These are phyloP conservation scores for barley (Hordeum vulgare) DNA, from an alignment of 176 grass and related monocot species.

Conservation along the genomic window DNA sequence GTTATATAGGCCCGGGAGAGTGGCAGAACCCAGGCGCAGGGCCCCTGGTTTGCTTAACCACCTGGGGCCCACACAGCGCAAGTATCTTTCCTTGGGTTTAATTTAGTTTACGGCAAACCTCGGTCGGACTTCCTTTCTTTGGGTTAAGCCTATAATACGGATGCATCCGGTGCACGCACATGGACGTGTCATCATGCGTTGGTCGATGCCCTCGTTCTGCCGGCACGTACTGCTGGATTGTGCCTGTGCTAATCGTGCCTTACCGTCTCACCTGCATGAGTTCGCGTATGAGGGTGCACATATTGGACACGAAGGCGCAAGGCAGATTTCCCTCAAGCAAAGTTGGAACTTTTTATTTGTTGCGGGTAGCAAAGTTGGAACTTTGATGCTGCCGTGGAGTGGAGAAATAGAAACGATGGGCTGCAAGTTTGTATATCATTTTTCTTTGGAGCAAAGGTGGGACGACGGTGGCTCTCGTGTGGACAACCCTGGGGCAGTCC, in stretches of 20 bases:
- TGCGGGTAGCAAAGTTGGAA: background rate
- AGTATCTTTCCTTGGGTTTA: background rate
- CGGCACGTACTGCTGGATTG: no score
- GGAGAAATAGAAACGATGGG: background rate
- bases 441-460: background rate
- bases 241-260: background rate
- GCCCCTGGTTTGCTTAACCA: background rate
- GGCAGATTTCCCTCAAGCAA: background rate
- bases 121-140: background rate
- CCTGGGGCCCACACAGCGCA: background rate
- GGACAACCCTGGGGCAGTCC: background rate
- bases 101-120: no score
- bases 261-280: background rate
- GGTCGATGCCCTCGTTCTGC: background rate
- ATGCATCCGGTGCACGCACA: background rate
- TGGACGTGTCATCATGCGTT: background rate
- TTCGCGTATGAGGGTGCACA: background rate
- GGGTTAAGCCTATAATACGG: background rate
- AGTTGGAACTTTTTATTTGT: background rate
- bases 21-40: background rate
- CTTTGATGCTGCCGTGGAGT: background rate
- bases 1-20: slow-evolving; percentile 14
- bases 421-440: no score
- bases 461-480: background rate
- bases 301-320: background rate